These are phyloP conservation scores for Pichia nakasei DNA, from an alignment of 805 yeast genomes.

Conservation along the genomic window DNA sequence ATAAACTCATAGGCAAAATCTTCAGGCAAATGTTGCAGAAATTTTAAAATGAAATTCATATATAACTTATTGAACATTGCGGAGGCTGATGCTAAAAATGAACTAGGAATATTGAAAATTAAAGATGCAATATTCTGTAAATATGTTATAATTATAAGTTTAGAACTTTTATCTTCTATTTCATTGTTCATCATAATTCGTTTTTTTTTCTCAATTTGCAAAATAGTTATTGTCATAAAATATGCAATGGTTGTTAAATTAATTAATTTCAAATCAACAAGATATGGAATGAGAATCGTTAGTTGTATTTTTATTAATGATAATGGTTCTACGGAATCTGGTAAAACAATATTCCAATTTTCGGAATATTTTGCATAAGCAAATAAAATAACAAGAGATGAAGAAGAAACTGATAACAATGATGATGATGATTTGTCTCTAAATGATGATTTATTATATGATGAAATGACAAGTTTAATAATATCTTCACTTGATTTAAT, in stretches of 20 bases:
- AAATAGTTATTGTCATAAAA: slow-evolving; percentile 11
- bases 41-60: slow-evolving; percentile 54
- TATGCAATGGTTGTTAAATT: slow-evolving; percentile 14
- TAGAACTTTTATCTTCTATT: neutral
- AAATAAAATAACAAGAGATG: slow-evolving; percentile 11
- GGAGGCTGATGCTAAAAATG: neutral
- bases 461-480: slow-evolving; percentile 32
- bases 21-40: slow-evolving; percentile 53
- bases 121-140: slow-evolving; percentile 19
- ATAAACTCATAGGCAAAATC: slow-evolving; percentile 50
- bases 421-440: slow-evolving; percentile 8
- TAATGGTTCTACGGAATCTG: slow-evolving; percentile 9
- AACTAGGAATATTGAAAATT: slow-evolving; percentile 14
- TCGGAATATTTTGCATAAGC: slow-evolving; percentile 19
- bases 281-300: slow-evolving; percentile 33
- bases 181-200: neutral
- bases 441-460: slow-evolving; percentile 29
- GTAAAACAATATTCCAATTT: slow-evolving; percentile 1
- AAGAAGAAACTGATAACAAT: slow-evolving; percentile 9
- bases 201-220: neutral
- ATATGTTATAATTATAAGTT: slow-evolving; percentile 14
- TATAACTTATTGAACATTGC: slow-evolving; percentile 24
- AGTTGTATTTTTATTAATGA: slow-evolving; percentile 34
- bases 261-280: slow-evolving; percentile 16
- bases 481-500: slow-evolving; percentile 30